Evolutionary conservation across 805 yeast species (phyloP), one percentile per base, ranked within the genome.

Genomic region (Starmerella riodocensis): DNA sequence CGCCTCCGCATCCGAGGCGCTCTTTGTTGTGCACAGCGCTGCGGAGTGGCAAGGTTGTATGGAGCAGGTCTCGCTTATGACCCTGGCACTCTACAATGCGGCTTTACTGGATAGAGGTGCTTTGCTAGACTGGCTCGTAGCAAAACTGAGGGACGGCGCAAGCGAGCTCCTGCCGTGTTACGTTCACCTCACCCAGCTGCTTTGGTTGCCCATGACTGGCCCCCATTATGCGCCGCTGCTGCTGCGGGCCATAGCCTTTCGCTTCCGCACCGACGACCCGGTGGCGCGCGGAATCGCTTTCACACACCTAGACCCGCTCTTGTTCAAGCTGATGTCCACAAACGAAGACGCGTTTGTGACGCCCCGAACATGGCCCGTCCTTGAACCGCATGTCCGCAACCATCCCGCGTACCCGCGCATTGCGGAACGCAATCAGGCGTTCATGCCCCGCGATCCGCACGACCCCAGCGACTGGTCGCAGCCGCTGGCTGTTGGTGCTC

Each of bases 1-100:
- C n/a, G n/a, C n/a, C n/a, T n/a, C n/a, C n/a, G n/a, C n/a, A n/a
- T n/a, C n/a, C n/a, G n/a, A n/a, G n/a, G n/a, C n/a, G n/a, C n/a
- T n/a, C n/a, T n/a, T n/a, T n/a, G n/a, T n/a, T n/a, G n/a, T n/a
- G n/a, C n/a, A n/a, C n/a, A n/a, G n/a, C n/a, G n/a, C n/a, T n/a
- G n/a, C n/a, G n/a, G n/a, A n/a, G n/a, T 71, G 73, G 76, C 68
- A 66, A 51, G 50, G 50, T 6, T 71, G 70, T 38, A 64, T 83
- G 33, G 65, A 70, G 26, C 85, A 82, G 53, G 59, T 77, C 39
- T 54, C 79, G 13, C 67, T 71, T 13, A 67, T 82, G 25, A 54
- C 73, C 0, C 74, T 78, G 14, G 71, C 80, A 32, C 63, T 91
- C 16, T 84, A 74, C 59, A 60, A 76, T 29, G 84, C 83, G 50